These are phyloP conservation scores for Silene noctiflora DNA, from an alignment of 179 eudicot genomes.

Conservation along the genomic window DNA sequence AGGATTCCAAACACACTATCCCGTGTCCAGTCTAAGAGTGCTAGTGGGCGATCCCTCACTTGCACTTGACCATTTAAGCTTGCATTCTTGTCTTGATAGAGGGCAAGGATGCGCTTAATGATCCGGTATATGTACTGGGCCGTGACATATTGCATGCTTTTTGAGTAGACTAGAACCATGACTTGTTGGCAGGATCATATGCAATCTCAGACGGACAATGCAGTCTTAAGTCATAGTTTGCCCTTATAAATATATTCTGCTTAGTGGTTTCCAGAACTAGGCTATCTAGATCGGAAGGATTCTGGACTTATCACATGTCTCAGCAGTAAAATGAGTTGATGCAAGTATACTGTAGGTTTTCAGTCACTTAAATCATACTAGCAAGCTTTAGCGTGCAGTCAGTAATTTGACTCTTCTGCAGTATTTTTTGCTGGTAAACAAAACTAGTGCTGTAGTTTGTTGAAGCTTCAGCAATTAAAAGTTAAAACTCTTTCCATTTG, in stretches of 20 bases:
- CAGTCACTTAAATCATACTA: not conserved
- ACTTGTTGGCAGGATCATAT: not conserved
- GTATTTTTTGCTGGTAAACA: not conserved
- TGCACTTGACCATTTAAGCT: no score
- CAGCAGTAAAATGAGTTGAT: not conserved
- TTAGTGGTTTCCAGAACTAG: not conserved
- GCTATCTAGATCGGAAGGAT: not conserved
- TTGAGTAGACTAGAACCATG: not conserved
- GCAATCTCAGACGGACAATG: not conserved
- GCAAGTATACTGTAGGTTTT: not conserved
- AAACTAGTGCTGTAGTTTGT: not conserved
- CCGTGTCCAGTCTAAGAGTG: no score
- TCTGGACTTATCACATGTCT: conserved; percentile 1
- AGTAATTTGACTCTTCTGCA: not conserved
- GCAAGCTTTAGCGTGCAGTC: not conserved
- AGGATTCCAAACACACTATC: no score
- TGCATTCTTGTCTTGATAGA: no score
- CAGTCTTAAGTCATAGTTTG: not conserved
- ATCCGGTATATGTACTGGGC: no score
- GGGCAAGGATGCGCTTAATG: no score
- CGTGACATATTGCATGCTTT: not conserved
- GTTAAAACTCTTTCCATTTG: not conserved
- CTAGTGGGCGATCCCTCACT: no score
- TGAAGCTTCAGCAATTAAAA: not conserved
- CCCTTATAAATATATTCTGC: not conserved